phyloP scores from a whole-genome alignment of 371 early-diverging fungal genomes.

The Lichtheimia corymbifera region DNA sequence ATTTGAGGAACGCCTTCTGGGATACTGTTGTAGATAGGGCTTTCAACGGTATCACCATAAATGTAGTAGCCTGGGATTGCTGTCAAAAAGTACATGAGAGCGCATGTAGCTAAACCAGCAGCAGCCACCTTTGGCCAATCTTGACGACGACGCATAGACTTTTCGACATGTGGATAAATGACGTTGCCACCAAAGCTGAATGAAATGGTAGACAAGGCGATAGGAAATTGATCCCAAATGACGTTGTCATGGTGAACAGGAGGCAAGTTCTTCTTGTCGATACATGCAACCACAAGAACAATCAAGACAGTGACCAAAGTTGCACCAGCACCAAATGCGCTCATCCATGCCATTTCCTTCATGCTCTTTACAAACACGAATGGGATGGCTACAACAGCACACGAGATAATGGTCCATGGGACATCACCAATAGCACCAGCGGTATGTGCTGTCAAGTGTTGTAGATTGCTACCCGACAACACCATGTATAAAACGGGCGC shows the following conservation, averaged over 20 bases:
- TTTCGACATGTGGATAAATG: slow-evolving; percentile 81
- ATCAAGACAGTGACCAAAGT: slow-evolving; percentile 46
- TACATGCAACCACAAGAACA: slow-evolving; percentile 36
- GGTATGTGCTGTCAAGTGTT: slow-evolving; percentile 34
- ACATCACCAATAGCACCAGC: slow-evolving; percentile 32
- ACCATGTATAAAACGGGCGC: slow-evolving; percentile 60
- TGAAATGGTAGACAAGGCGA: slow-evolving; percentile 65
- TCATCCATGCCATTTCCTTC: slow-evolving; percentile 62
- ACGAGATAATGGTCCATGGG: slow-evolving; percentile 69
- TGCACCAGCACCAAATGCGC: slow-evolving; percentile 59
- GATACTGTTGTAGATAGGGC: slow-evolving; percentile 77
- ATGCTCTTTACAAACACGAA: slow-evolving; percentile 58
- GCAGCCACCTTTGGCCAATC: slow-evolving; percentile 72
- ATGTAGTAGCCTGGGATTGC: slow-evolving; percentile 79
- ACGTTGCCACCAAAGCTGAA: slow-evolving; percentile 83
- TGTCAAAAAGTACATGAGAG: slow-evolving; percentile 72
- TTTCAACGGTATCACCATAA: slow-evolving; percentile 69
- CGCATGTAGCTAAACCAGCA: slow-evolving; percentile 70
- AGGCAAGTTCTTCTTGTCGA: slow-evolving; percentile 19
- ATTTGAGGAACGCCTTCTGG: slow-evolving; percentile 63
- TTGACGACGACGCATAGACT: slow-evolving; percentile 76
- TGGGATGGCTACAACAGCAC: slow-evolving; percentile 50
- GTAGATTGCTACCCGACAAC: slow-evolving; percentile 51
- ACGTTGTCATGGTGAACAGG: slow-evolving; percentile 37
- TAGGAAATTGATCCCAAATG: slow-evolving; percentile 54